Evolutionary conservation across 202 grass and related monocot species (phyloP), one percentile per base, ranked within the genome.

Genomic region (Brachypodium distachyon): DNA sequence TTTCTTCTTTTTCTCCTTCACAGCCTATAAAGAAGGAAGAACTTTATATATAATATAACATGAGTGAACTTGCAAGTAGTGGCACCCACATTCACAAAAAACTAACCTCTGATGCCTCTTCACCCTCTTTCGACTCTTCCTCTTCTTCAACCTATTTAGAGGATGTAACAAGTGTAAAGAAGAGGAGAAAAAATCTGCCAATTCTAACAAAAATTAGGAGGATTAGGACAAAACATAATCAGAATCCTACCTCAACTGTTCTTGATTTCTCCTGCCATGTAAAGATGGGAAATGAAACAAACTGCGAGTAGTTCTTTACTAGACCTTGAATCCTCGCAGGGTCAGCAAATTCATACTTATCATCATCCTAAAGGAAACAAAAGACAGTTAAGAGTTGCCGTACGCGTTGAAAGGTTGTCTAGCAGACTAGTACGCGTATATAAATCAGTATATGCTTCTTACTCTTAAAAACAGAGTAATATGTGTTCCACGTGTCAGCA

Each of bases 221-320:
- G 25, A 73, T 42, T 43, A 75, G 32, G 49, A 42, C 6, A 44
- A 57, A 48, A 9, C 18, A 50, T 28, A 27, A 27, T 16, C 49
- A 52, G 10, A 67, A 77, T 41, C 40, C 34, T 76, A 97, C 93
- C 93, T 97, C 93, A 80, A 90, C 84, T 25, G 93, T 93, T 84
- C 90, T 77, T 28, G 90, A 92, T 81, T 97, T 97, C 76, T 97
- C 93, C 44, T 97, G 90, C 82, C 88, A 97, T 73, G 93, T 93
- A 63, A 88, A 93, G 66, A 97, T 97, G 38, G 93, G 93, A 72
- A 97, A 97, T 9, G 93, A 97, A 3, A 97, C 93, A 86, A 97
- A 97, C 68, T 97, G 93, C 18, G 90, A 93, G 53, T 97, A 97
- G 73, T 97, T 97, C 82, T 92, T 97, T 39, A 97, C 93, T 82